phyloP scores from a whole-genome alignment of 768 basidiomycete genomes.

The Neoboletus brunneissimus region DNA sequence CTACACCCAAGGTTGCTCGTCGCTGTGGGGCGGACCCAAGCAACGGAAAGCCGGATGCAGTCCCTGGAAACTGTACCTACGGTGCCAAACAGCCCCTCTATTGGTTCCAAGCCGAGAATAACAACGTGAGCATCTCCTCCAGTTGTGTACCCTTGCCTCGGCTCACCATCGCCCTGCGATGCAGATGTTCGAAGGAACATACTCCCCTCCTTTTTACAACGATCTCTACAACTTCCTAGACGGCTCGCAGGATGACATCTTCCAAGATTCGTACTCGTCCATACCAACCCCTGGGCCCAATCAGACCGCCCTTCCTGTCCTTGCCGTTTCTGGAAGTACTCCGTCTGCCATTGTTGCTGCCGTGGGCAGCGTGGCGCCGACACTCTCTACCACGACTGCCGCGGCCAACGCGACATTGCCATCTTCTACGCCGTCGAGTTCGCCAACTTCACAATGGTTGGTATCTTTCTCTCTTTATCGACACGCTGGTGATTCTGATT shows the following conservation, averaged over 20 bases:
- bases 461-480: not conserved
- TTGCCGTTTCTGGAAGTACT: not conserved
- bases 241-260: slow-evolving; percentile 74
- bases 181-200: slow-evolving; percentile 64
- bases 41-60: slow-evolving; percentile 41
- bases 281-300: slow-evolving; percentile 45
- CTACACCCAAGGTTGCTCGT: slow-evolving; percentile 55
- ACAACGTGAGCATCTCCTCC: slow-evolving; percentile 46
- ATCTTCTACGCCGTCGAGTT: not conserved
- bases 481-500: not conserved
- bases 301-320: slow-evolving; percentile 26
- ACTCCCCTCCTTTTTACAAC: slow-evolving; percentile 64
- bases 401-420: not conserved
- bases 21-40: slow-evolving; percentile 61
- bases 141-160: not conserved
- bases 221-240: slow-evolving; percentile 68
- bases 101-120: slow-evolving; percentile 61
- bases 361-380: not conserved
- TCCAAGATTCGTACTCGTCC: slow-evolving; percentile 51
- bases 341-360: not conserved
- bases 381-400: not conserved
- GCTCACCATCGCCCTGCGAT: not conserved
- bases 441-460: slow-evolving; percentile 13
- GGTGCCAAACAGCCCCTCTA: slow-evolving; percentile 71
- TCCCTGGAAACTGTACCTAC: slow-evolving; percentile 65